A percentile compares a stretch with the other conserved stretches of the same genome.
Evolutionary conservation across 495 filamentous ascomycete genomes (phyloP).

Genomic region (Penicilliopsis zonata): DNA sequence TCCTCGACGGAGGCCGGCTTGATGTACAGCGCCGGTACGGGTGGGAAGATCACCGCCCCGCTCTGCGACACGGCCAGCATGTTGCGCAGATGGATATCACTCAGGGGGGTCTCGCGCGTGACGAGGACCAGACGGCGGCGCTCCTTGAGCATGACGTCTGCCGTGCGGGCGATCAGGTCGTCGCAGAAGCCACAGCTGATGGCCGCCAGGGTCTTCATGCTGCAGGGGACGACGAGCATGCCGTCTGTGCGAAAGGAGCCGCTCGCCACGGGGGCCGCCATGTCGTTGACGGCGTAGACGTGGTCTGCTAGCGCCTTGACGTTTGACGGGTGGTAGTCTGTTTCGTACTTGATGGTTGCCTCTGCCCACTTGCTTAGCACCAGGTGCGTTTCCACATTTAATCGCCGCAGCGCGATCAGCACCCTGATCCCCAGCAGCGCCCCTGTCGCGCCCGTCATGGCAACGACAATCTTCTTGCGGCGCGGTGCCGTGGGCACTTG

Average conservation of each 20-base stretch:
- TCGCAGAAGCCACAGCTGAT: slow-evolving; percentile 22
- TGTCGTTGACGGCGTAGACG: slow-evolving; percentile 24
- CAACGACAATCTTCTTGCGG: slow-evolving; percentile 19
- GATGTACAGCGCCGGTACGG: slow-evolving; percentile 32
- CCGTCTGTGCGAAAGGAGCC: slow-evolving; percentile 26
- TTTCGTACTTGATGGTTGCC: slow-evolving; percentile 30
- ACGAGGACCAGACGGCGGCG: slow-evolving; percentile 26
- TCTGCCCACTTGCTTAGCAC: slow-evolving; percentile 32
- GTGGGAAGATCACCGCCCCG: slow-evolving; percentile 31
- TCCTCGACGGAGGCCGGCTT: slow-evolving; percentile 21
- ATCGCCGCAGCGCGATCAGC: slow-evolving; percentile 20
- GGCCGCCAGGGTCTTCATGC: slow-evolving; percentile 27
- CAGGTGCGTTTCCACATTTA: slow-evolving; percentile 31
- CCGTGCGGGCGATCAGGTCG: slow-evolving; percentile 33
- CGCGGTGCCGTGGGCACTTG: too few relatives aligned
- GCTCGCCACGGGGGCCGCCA: slow-evolving; percentile 21
- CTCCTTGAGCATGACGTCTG: slow-evolving; percentile 37
- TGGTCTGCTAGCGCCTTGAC: slow-evolving; percentile 25
- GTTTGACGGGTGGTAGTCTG: slow-evolving; percentile 19
- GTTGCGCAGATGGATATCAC: slow-evolving; percentile 33
- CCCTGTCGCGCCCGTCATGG: slow-evolving; percentile 30
- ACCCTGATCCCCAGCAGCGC: slow-evolving; percentile 23
- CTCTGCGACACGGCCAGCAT: slow-evolving; percentile 25
- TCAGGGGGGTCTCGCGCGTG: slow-evolving; percentile 31
- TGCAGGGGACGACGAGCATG: slow-evolving; percentile 30